phyloP scores from a whole-genome alignment of 2,329 filamentous ascomycete species.

The Mariannaea elegans region DNA sequence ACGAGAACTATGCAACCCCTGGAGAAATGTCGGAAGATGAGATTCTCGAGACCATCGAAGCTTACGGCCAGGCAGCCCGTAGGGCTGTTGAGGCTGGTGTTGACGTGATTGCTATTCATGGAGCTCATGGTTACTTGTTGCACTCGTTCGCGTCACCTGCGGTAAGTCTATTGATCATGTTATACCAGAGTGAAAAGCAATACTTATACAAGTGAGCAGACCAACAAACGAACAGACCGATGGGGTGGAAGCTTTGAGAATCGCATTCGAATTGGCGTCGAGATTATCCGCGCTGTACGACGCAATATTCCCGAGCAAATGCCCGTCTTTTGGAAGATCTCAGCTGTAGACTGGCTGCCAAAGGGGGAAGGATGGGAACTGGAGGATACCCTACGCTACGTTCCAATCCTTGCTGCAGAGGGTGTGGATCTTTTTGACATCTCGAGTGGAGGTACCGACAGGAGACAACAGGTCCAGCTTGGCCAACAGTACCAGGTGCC shows the following conservation, averaged over 20 bases:
- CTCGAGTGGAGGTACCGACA: neutral
- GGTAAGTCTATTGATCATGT: constrained; percentile 41
- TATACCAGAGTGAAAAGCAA: neutral
- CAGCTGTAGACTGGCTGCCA: constrained; percentile 14
- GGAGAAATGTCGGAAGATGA: constrained; percentile 71
- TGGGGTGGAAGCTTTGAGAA: constrained; percentile 77
- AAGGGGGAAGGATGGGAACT: neutral
- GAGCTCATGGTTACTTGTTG: constrained; percentile 79
- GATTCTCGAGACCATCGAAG: constrained; percentile 70
- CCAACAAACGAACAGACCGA: constrained; percentile 70
- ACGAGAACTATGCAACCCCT: constrained; percentile 64
- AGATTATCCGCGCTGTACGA: constrained; percentile 5
- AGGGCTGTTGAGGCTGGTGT: constrained; percentile 72
- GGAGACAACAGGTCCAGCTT: constrained; percentile 2
- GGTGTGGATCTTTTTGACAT: constrained; percentile 4
- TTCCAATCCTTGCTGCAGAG: neutral
- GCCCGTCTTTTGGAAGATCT: constrained; percentile 13
- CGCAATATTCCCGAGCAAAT: constrained; percentile 8
- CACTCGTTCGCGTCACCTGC: constrained; percentile 73
- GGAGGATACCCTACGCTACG: neutral
- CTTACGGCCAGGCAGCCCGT: constrained; percentile 62
- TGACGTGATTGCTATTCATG: constrained; percentile 76
- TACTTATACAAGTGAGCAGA: neutral
- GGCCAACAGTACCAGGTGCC: constrained; percentile 5
- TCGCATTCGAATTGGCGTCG: constrained; percentile 47